These are phyloP conservation scores for Talaromyces funiculosus DNA, from an alignment of 2,329 filamentous ascomycete genomes.

Conservation along the genomic window DNA sequence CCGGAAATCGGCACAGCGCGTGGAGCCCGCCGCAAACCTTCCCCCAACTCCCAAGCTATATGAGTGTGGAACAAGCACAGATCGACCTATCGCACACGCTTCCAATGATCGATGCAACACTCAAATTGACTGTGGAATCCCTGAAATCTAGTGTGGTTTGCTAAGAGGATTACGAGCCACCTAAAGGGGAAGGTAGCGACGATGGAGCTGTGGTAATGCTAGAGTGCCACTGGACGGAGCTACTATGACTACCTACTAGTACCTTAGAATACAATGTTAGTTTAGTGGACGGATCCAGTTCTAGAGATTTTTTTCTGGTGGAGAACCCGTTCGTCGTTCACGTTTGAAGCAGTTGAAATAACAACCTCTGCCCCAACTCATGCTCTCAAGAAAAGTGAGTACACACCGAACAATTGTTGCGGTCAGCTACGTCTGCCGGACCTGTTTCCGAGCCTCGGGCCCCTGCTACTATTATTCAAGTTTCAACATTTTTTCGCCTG, in stretches of 20 bases:
- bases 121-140: not conserved
- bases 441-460: slow-evolving; percentile 1
- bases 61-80: no score
- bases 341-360: not conserved
- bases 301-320: not conserved
- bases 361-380: not conserved
- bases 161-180: not conserved
- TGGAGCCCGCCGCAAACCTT: not conserved
- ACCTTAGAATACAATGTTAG: no score
- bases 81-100: not conserved
- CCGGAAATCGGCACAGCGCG: slow-evolving; percentile 22
- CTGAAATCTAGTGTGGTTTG: not conserved
- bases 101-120: not conserved
- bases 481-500: not conserved
- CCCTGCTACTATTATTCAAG: not conserved
- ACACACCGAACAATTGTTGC: not conserved
- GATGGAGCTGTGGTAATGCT: not conserved
- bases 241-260: no score
- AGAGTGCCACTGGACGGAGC: not conserved
- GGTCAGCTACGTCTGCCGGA: not conserved
- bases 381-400: not conserved
- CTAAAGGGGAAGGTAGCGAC: not conserved
- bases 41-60: not conserved
- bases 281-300: not conserved
- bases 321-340: not conserved